A percentile compares a stretch with the other conserved stretches of the same genome.
These are phyloP conservation scores for Catenaria anguillulae DNA, from an alignment of 371 early-diverging fungal species.

Conservation along the genomic window DNA sequence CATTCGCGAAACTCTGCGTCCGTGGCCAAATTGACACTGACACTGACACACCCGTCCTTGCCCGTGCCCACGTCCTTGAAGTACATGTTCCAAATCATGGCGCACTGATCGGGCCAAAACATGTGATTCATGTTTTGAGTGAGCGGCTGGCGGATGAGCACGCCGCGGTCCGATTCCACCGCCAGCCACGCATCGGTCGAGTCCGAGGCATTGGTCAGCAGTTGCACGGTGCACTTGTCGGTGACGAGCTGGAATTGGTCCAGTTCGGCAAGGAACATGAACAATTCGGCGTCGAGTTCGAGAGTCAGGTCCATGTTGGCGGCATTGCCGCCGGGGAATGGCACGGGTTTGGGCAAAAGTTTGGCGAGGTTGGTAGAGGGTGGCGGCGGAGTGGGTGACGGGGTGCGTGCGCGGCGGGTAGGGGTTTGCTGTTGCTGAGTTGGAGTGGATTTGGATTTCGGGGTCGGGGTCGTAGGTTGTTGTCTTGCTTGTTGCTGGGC, in stretches of 20 bases:
- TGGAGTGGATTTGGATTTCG: too few relatives aligned
- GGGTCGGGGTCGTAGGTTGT: too few relatives aligned
- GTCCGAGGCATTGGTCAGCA: neutral
- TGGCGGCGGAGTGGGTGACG: too few relatives aligned
- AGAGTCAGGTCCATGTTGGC: constrained; percentile 13
- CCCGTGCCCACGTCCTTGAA: constrained; percentile 11
- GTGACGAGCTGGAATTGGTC: constrained; percentile 29
- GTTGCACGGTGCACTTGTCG: constrained; percentile 5
- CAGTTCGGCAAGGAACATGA: constrained; percentile 32
- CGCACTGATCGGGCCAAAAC: constrained; percentile 24
- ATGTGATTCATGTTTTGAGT: constrained; percentile 54
- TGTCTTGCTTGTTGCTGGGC: too few relatives aligned
- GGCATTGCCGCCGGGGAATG: too few relatives aligned
- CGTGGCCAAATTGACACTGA: neutral
- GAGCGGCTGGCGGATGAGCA: constrained; percentile 41
- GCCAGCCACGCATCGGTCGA: constrained; percentile 31
- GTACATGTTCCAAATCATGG: constrained; percentile 24
- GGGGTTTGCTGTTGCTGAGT: too few relatives aligned
- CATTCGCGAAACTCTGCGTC: neutral
- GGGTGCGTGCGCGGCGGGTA: too few relatives aligned
- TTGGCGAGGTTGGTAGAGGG: too few relatives aligned
- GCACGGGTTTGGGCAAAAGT: too few relatives aligned
- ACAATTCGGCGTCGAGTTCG: constrained; percentile 31
- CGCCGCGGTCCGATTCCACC: constrained; percentile 24
- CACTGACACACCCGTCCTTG: constrained; percentile 13